A percentile compares a stretch with the other conserved stretches of the same genome.
These are phyloP conservation scores for Alloteropsis angusta DNA, from an alignment of 202 grass and related monocot species.

Conservation along the genomic window DNA sequence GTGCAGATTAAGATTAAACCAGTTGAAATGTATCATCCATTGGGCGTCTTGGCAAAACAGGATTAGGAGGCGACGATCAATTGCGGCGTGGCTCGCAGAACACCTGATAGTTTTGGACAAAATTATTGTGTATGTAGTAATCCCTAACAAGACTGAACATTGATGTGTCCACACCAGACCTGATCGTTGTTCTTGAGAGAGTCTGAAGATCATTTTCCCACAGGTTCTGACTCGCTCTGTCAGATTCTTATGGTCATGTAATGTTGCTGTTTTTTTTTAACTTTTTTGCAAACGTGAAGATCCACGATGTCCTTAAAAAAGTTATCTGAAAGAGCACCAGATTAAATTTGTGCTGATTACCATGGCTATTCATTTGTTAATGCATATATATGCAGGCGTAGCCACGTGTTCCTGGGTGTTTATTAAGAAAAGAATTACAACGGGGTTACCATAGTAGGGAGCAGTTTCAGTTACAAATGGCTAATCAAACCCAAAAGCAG, in stretches of 20 bases:
- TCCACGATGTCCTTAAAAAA: not conserved
- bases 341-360: not conserved
- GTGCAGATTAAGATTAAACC: conserved; percentile 32
- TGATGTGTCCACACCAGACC: conserved; percentile 17
- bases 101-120: conserved; percentile 18
- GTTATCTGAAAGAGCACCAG: not conserved
- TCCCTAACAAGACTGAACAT: conserved; percentile 31
- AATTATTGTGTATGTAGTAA: conserved; percentile 45
- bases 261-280: not conserved
- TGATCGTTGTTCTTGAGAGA: not conserved
- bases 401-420: not conserved
- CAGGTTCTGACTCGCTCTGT: not conserved
- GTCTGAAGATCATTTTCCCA: not conserved
- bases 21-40: conserved; percentile 1
- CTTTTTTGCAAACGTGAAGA: not conserved
- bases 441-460: not conserved
- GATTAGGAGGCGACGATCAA: not conserved
- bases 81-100: not conserved
- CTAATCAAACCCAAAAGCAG: too few species aligned
- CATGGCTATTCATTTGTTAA: not conserved
- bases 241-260: not conserved
- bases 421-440: not conserved
- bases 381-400: not conserved
- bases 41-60: conserved; percentile 8
- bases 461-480: too few species aligned